Evolutionary conservation across 495 filamentous ascomycete species (phyloP), one percentile per base, ranked within the genome.

Genomic region (Podospora pseudoanserina): DNA sequence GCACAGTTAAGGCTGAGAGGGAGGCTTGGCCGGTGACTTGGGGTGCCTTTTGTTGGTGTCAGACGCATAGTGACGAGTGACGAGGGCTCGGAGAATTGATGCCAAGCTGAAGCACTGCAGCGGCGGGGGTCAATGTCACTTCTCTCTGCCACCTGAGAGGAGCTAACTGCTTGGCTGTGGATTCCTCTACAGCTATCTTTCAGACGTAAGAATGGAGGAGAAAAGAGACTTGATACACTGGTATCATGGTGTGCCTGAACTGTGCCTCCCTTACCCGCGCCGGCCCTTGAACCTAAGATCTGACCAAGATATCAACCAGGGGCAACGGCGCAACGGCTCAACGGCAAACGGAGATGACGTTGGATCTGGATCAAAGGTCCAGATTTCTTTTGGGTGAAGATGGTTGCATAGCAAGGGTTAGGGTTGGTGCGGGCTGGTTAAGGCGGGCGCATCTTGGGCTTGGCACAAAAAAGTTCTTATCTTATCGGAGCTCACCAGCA

Each of bases 301-400:
- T 49, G 39, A 49, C 39, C 39, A 49, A 49, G 39, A 18, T 11
- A 11, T 49, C 13, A 49, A 11, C 39, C 39, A 49, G 39, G 39
- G 13, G 39, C 7, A 49, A 49, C 39, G 39, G 39, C 13, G 39
- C 7, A 49, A 49, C 39, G 39, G 39, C 13, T 49, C 0, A 49
- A 49, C 39, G 39, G 39, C 39, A 49, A 49, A 49, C 39, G 39
- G 39, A 49, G 39, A 49, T 49, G 39, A 49, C 39, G 39, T 49
- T 49, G 15, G 39, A 49, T 49, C 39, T 11, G 39, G 39, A 49
- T 32, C 30, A 32, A 32, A 32, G 30, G 7, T 32, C 30, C 30
- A 3, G 30, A 32, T 32, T 53, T 26, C 63, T 70, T 70, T 66
- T 59, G 11, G 53, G 57, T 23, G 20, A 23, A 1, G 20, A 23